Percentiles rank a stretch among this genome's conserved stretches.
These are phyloP conservation scores for Noccaea bulbosa DNA, from an alignment of 345 rosid genomes.

Conservation along the genomic window DNA sequence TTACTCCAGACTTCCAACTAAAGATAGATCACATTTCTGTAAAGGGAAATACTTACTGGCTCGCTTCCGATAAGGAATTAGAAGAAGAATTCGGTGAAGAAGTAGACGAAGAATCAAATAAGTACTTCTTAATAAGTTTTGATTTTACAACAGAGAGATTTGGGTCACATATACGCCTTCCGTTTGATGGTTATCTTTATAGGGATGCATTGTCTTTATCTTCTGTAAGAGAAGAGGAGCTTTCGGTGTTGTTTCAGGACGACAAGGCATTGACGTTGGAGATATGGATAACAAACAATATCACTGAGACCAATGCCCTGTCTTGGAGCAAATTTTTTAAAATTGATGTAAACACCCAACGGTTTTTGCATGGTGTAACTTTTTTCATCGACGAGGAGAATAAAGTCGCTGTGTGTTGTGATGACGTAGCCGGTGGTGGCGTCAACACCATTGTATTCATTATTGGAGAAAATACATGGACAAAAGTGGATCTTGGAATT, in stretches of 20 bases:
- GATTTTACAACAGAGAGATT: not conserved
- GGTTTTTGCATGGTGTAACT: not conserved
- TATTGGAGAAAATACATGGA: not conserved
- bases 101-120: too few relatives aligned
- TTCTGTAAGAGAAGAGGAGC: too few relatives aligned
- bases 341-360: not conserved
- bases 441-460: not conserved
- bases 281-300: too few relatives aligned
- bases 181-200: too few relatives aligned
- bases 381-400: slow-evolving; percentile 3
- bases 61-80: not conserved
- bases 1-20: not conserved
- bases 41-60: not conserved
- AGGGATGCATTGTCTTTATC: too few relatives aligned
- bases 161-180: too few relatives aligned
- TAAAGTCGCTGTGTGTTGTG: slow-evolving; percentile 4
- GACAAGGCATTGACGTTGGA: too few relatives aligned
- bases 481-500: not conserved
- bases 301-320: too few relatives aligned
- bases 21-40: not conserved
- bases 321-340: not conserved
- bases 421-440: not conserved
- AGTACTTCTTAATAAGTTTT: not conserved
- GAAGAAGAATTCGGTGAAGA: not conserved
- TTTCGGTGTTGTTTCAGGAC: too few relatives aligned